Evolutionary conservation across 768 basidiomycete genomes (phyloP).

Genomic region (Amanita inopinata): DNA sequence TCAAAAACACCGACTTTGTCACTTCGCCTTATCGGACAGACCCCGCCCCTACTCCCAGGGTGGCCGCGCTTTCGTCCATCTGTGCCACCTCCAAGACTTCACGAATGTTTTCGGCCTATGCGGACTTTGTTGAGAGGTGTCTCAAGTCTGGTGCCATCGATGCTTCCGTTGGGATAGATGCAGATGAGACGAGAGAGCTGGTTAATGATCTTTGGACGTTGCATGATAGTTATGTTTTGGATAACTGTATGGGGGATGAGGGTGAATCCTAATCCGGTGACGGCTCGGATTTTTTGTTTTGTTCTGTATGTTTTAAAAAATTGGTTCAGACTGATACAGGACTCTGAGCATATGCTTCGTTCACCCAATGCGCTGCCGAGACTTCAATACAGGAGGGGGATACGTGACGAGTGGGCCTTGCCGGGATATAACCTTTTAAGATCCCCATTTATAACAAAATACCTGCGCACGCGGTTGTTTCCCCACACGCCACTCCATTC

Average conservation of each 20-base stretch:
- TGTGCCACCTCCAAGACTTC: constrained; percentile 31
- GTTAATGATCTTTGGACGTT: constrained; percentile 51
- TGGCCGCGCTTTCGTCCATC: constrained; percentile 34
- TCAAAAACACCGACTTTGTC: constrained; percentile 17
- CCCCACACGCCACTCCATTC: no score
- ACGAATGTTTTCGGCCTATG: constrained; percentile 39
- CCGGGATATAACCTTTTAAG: no score
- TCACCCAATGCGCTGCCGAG: no score
- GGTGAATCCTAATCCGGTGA: no score
- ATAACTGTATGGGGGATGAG: not conserved
- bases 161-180: constrained; percentile 30
- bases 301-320: no score
- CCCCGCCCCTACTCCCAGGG: constrained; percentile 1
- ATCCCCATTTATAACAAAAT: no score
- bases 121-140: constrained; percentile 26
- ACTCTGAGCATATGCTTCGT: no score
- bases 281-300: no score
- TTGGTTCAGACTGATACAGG: no score
- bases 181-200: constrained; percentile 50
- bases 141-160: constrained; percentile 25
- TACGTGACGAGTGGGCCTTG: no score
- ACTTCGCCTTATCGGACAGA: not conserved
- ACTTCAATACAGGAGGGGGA: no score
- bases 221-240: constrained; percentile 26
- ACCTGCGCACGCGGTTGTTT: no score